These are phyloP conservation scores for Colletotrichum spaethianum DNA, from an alignment of 2,329 filamentous ascomycete genomes.

Conservation along the genomic window DNA sequence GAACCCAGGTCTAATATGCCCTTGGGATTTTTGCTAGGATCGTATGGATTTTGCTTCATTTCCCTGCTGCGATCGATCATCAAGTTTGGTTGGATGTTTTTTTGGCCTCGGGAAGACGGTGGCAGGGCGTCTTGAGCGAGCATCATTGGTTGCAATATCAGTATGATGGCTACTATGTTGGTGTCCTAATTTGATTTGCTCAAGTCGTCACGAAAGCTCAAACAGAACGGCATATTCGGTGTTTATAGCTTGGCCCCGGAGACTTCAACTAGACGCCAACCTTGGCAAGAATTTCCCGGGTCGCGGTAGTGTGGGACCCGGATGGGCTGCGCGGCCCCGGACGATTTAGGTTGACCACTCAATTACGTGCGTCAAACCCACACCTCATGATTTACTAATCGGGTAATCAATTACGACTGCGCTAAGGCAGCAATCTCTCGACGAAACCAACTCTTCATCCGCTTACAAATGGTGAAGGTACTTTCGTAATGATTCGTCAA, in stretches of 20 bases:
- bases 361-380: background rate
- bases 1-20: constrained; percentile 33
- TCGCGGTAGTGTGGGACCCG: background rate
- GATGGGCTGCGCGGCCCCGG: background rate
- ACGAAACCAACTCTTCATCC: background rate
- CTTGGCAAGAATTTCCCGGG: background rate
- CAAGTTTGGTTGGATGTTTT: background rate
- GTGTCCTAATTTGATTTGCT: background rate
- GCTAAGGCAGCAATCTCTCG: background rate
- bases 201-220: background rate
- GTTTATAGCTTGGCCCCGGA: background rate
- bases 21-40: constrained; percentile 8
- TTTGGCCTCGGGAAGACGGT: background rate
- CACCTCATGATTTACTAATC: constrained; percentile 15
- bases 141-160: background rate
- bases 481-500: background rate
- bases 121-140: background rate
- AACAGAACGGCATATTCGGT: background rate
- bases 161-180: background rate
- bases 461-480: background rate
- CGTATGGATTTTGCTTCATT: background rate
- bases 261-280: background rate
- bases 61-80: background rate
- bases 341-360: background rate
- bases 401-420: constrained; percentile 29